phyloP scores from a whole-genome alignment of 352 stramenopile species.

The Pythium dissimile region DNA sequence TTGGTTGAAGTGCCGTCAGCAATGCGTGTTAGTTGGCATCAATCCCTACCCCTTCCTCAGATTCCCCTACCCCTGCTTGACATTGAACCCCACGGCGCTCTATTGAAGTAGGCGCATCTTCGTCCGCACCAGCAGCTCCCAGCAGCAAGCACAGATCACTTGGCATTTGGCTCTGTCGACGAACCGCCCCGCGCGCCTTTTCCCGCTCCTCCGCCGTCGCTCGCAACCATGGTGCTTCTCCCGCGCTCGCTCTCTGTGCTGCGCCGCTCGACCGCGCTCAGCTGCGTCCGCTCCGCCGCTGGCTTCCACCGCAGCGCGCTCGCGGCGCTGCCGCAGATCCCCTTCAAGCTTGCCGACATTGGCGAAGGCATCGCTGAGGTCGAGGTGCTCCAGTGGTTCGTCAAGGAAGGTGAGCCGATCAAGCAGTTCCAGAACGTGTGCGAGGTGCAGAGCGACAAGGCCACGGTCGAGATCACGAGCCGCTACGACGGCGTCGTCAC shows the following conservation, averaged over 20 bases:
- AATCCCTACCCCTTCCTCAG: conserved; percentile 19
- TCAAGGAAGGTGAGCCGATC: conserved; percentile 88
- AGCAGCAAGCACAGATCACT: not conserved
- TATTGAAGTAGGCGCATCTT: conserved; percentile 14
- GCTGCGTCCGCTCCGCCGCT: not conserved
- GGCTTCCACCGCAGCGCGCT: conserved; percentile 46
- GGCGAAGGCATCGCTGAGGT: conserved; percentile 98
- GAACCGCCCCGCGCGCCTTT: not conserved
- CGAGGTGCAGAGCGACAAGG: conserved; percentile 92
- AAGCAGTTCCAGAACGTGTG: conserved; percentile 98
- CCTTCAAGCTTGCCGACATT: conserved; percentile 95
- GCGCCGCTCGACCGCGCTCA: not conserved
- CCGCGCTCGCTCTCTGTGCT: conserved; percentile 6
- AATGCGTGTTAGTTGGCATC: not conserved
- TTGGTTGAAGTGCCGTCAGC: conserved; percentile 14
- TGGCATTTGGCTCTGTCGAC: conserved; percentile 15
- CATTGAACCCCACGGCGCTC: conserved; percentile 20
- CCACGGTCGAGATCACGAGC: conserved; percentile 97
- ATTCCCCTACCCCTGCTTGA: conserved; percentile 15
- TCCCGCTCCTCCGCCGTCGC: not conserved
- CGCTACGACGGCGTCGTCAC: conserved; percentile 95
- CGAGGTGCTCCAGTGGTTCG: conserved; percentile 98
- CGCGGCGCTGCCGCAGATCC: conserved; percentile 62
- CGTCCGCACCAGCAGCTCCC: not conserved
- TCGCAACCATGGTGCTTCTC: conserved; percentile 9